Percentiles rank a stretch among this genome's conserved stretches.
These are phyloP conservation scores for Hypoxylon sp. DNA, from an alignment of 2,329 filamentous ascomycete species.

Conservation along the genomic window DNA sequence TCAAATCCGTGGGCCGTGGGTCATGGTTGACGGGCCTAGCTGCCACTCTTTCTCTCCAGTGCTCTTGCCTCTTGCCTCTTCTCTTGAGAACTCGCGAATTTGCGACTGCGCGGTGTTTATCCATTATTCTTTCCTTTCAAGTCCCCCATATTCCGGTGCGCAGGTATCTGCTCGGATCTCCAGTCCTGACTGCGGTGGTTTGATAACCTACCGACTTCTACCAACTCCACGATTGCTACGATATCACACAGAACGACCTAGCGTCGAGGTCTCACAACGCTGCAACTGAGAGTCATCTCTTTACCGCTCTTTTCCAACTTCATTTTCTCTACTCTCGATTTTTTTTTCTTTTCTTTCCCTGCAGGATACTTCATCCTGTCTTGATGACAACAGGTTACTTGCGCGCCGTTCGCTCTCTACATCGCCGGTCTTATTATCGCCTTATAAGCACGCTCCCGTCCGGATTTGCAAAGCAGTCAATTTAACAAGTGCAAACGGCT, in stretches of 20 bases:
- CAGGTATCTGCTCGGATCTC: slow-evolving; percentile 28
- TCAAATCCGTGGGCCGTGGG: slow-evolving; percentile 25
- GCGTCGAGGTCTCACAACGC: slow-evolving; percentile 33
- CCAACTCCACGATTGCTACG: slow-evolving; percentile 27
- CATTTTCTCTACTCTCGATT: slow-evolving; percentile 42
- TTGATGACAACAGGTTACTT: slow-evolving; percentile 42
- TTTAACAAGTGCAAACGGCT: slow-evolving; percentile 36
- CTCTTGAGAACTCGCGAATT: background rate
- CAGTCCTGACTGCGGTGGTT: slow-evolving; percentile 29
- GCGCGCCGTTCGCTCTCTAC: slow-evolving; percentile 35
- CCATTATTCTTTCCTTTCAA: slow-evolving; percentile 23
- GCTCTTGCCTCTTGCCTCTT: slow-evolving; percentile 9
- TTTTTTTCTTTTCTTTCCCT: slow-evolving; percentile 23
- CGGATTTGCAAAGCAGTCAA: slow-evolving; percentile 9
- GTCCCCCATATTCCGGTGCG: slow-evolving; percentile 23
- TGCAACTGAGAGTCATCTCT: slow-evolving; percentile 27
- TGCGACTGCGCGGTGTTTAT: slow-evolving; percentile 3
- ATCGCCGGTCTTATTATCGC: slow-evolving; percentile 29
- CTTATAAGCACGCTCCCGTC: slow-evolving; percentile 21
- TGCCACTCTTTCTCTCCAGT: slow-evolving; percentile 13
- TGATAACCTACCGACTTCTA: slow-evolving; percentile 26
- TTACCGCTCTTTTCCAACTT: slow-evolving; percentile 37
- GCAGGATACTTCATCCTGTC: slow-evolving; percentile 40
- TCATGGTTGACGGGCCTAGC: slow-evolving; percentile 21
- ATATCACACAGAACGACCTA: slow-evolving; percentile 30